A percentile compares a stretch with the other conserved stretches of the same genome.
Evolutionary conservation across 2,329 filamentous ascomycete species (phyloP).

Genomic region (Ascochyta viciae-villosae): DNA sequence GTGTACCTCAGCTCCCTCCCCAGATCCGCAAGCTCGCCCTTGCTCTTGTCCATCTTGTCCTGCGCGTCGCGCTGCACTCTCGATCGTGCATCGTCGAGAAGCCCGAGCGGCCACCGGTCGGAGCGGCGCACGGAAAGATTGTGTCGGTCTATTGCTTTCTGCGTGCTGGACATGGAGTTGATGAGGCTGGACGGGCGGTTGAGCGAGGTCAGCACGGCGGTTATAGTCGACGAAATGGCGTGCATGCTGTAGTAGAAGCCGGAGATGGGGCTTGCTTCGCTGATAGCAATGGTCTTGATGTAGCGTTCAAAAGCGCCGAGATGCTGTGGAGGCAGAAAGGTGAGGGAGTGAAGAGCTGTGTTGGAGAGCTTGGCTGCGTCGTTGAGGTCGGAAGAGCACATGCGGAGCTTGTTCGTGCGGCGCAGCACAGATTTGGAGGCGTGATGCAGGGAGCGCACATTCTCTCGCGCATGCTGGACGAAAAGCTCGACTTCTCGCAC

Average conservation of each 20-base stretch:
- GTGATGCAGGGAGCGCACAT: conserved; percentile 83
- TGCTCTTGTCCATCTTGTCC: conserved; percentile 74
- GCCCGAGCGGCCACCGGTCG: conserved; percentile 78
- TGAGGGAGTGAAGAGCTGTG: conserved; percentile 60
- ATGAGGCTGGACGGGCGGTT: conserved; percentile 81
- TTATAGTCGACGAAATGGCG: conserved; percentile 82
- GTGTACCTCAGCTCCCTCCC: conserved; percentile 86
- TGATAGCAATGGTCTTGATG: conserved; percentile 68
- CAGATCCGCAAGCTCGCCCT: conserved; percentile 74
- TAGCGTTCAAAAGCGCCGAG: conserved; percentile 76
- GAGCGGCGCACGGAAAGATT: conserved; percentile 76
- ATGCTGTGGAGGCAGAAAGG: conserved; percentile 73
- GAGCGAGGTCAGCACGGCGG: conserved; percentile 80
- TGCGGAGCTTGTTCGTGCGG: conserved; percentile 75
- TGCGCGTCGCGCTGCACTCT: conserved; percentile 84
- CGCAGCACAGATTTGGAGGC: conserved; percentile 83
- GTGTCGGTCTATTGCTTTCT: conserved; percentile 79
- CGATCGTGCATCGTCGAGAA: conserved; percentile 87
- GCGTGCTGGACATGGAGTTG: conserved; percentile 73
- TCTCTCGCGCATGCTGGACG: conserved; percentile 87
- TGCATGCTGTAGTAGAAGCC: conserved; percentile 78
- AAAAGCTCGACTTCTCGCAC: conserved; percentile 92
- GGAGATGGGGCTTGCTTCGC: conserved; percentile 75
- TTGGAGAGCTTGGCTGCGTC: conserved; percentile 67
- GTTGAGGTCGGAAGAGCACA: conserved; percentile 70